These are phyloP conservation scores for Glycine latifolia DNA, from an alignment of 306 rosid species.

Conservation along the genomic window DNA sequence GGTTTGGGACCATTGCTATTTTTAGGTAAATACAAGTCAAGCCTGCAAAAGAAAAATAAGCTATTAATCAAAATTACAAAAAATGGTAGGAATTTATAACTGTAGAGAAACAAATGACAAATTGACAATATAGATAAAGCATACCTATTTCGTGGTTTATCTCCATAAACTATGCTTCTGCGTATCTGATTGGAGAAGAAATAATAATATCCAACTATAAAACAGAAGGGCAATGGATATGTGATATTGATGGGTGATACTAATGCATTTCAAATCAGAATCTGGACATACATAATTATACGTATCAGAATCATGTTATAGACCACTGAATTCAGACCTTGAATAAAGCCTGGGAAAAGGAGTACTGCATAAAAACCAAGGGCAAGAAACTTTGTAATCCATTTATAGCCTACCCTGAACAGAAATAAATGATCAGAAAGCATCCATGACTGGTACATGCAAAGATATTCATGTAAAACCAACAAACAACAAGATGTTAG, in stretches of 20 bases:
- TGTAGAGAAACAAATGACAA: neutral
- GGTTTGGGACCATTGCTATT: slow-evolving; percentile 69
- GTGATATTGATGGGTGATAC: slow-evolving; percentile 16
- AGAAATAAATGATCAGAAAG: slow-evolving; percentile 60
- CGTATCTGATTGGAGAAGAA: slow-evolving; percentile 78
- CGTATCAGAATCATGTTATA: slow-evolving; percentile 25
- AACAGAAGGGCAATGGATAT: slow-evolving; percentile 43
- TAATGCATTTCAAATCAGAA: slow-evolving; percentile 37
- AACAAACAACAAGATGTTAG: slow-evolving; percentile 11
- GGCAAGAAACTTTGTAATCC: slow-evolving; percentile 80
- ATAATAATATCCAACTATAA: slow-evolving; percentile 83
- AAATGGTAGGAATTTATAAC: slow-evolving; percentile 6
- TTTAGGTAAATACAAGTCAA: slow-evolving; percentile 88
- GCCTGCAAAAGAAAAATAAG: slow-evolving; percentile 61
- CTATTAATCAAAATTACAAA: slow-evolving; percentile 45
- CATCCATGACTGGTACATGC: slow-evolving; percentile 27
- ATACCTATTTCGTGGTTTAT: slow-evolving; percentile 91
- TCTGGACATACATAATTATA: neutral
- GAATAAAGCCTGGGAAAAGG: slow-evolving; percentile 82
- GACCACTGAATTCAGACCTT: slow-evolving; percentile 62
- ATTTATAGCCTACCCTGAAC: slow-evolving; percentile 94
- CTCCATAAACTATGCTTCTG: slow-evolving; percentile 84
- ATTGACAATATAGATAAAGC: neutral
- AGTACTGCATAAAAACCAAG: slow-evolving; percentile 75
- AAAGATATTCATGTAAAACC: slow-evolving; percentile 14